phyloP scores from a whole-genome alignment of 1,139 yeast genomes.

The Yamadazyma sp. region DNA sequence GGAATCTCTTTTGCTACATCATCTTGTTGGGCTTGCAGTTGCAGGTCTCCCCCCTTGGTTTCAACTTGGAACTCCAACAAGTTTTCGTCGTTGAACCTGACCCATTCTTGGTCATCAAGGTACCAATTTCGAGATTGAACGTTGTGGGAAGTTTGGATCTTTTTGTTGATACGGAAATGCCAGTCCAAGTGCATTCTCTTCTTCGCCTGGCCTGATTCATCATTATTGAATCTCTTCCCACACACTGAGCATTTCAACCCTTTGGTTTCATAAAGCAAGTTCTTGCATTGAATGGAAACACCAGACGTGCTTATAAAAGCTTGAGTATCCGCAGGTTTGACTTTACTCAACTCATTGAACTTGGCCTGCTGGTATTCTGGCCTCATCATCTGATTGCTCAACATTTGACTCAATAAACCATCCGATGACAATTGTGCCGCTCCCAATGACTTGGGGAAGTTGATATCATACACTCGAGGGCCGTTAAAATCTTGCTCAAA shows the following conservation, averaged over 20 bases:
- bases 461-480: conserved; percentile 35
- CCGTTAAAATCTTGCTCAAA: conserved; percentile 47
- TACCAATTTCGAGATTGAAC: conserved; percentile 85
- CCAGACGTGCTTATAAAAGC: conserved; percentile 35
- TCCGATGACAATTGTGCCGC: conserved; percentile 19
- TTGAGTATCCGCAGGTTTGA: conserved; percentile 32
- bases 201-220: conserved; percentile 53
- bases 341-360: conserved; percentile 28
- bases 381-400: conserved; percentile 23
- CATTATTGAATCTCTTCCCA: conserved; percentile 78
- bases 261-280: conserved; percentile 56
- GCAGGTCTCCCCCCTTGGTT: conserved; percentile 12
- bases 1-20: conserved; percentile 22
- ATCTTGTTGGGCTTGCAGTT: conserved; percentile 6
- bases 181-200: conserved; percentile 80
- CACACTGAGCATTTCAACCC: conserved; percentile 87
- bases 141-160: conserved; percentile 46
- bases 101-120: conserved; percentile 73
- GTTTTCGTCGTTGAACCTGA: conserved; percentile 64
- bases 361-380: conserved; percentile 34
- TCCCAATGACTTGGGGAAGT: conserved; percentile 29
- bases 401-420: conserved; percentile 35
- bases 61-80: conserved; percentile 37
- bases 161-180: conserved; percentile 92
- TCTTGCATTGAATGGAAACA: conserved; percentile 26